Percentiles rank a stretch among this genome's conserved stretches.
These are phyloP conservation scores for Globisporangium abappressorium DNA, from an alignment of 352 stramenopile species.

Conservation along the genomic window DNA sequence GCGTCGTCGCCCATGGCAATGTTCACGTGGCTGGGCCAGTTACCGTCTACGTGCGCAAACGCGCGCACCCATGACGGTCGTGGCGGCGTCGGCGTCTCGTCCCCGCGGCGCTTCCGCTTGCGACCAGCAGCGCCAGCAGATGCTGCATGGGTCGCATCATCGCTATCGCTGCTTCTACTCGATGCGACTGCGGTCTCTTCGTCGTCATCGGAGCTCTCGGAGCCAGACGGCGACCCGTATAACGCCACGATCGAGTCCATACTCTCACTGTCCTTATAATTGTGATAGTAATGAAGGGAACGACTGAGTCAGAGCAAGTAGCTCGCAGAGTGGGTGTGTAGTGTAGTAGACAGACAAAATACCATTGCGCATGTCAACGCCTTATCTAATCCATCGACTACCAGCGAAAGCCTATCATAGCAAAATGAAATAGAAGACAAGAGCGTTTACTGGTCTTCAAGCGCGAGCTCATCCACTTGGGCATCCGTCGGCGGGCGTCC, in stretches of 20 bases:
- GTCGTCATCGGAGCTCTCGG: conserved; percentile 18
- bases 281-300: neutral
- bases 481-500: conserved; percentile 59
- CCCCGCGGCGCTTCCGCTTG: conserved; percentile 47
- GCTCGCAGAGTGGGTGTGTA: neutral
- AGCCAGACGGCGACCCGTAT: conserved; percentile 18
- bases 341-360: neutral
- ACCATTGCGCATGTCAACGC: neutral
- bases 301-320: neutral
- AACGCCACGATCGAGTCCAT: conserved; percentile 20
- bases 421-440: neutral
- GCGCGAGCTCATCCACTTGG: conserved; percentile 61
- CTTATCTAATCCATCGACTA: neutral
- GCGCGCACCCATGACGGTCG: conserved; percentile 42
- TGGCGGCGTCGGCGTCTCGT: conserved; percentile 18
- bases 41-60: conserved; percentile 75
- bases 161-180: conserved; percentile 18
- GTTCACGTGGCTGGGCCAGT: conserved; percentile 79
- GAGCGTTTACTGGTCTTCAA: conserved; percentile 43
- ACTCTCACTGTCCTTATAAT: neutral
- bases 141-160: neutral
- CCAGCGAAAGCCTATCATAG: neutral
- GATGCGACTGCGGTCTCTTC: conserved; percentile 14
- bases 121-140: neutral
- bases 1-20: conserved; percentile 35